Conservation (phyloP, 108 stramenopile species). For the Nitzschia putrida region DNA sequence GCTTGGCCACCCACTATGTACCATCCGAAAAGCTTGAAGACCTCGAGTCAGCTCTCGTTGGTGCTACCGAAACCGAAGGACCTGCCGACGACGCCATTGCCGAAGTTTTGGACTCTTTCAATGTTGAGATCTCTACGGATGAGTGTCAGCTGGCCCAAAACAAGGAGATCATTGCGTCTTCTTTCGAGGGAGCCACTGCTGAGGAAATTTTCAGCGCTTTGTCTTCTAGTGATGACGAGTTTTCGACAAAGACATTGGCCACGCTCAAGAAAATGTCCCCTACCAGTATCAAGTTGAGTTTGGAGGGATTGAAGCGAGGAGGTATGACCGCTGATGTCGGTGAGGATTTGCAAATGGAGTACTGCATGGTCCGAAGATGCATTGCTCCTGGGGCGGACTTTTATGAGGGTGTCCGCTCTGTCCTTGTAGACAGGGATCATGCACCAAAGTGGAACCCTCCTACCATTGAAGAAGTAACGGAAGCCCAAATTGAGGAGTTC, state of each 20-base stretch:
- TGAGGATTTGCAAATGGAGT: conserved; percentile 83
- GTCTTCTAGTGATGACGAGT: conserved; percentile 39
- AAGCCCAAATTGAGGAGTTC: conserved; percentile 55
- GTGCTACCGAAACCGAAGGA: conserved; percentile 29
- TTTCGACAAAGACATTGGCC: conserved; percentile 57
- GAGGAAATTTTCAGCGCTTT: conserved; percentile 61
- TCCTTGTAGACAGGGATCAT: conserved; percentile 92
- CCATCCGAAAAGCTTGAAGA: conserved; percentile 64
- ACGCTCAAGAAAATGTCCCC: conserved; percentile 79
- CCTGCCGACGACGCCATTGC: conserved; percentile 11
- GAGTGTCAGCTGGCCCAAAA: conserved; percentile 49
- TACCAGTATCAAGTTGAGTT: conserved; percentile 71
- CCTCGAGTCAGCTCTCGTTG: conserved; percentile 53
- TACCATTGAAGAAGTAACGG: conserved; percentile 53
- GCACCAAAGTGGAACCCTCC: conserved; percentile 84
- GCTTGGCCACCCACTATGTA: conserved; percentile 95
- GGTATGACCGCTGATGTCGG: conserved; percentile 35
- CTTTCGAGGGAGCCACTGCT: conserved; percentile 50
- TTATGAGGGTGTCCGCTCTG: conserved; percentile 94
- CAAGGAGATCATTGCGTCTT: conserved; percentile 49
- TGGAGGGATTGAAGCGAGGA: conserved; percentile 78
- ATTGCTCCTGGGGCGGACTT: conserved; percentile 71
- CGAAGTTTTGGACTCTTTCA: conserved; percentile 24
- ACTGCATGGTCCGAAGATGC: conserved; percentile 69
- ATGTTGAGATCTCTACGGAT: conserved; percentile 44